These are phyloP conservation scores for Ensete glaucum DNA, from an alignment of 176 grass and related monocot genomes.

Conservation along the genomic window DNA sequence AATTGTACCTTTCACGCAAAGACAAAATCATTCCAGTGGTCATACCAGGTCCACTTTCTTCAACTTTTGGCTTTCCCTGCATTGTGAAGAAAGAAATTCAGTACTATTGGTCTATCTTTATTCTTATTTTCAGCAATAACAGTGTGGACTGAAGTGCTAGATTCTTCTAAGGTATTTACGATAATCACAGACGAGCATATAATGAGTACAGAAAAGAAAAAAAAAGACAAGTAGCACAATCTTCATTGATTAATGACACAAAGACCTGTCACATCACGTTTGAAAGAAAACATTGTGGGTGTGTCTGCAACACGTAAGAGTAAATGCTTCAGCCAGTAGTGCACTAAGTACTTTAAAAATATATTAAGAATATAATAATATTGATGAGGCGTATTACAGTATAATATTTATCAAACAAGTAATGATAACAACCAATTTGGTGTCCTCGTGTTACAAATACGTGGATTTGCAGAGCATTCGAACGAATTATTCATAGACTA, in stretches of 20 bases:
- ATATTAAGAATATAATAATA: no score
- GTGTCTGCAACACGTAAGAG: no score
- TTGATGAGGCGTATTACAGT: not conserved
- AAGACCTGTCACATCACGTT: no score
- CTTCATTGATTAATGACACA: no score
- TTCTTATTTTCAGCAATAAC: not conserved
- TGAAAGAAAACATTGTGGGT: no score
- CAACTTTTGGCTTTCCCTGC: conserved; percentile 66
- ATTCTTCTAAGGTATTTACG: not conserved
- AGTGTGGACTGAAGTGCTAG: not conserved
- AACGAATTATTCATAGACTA: no score
- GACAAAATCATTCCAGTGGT: conserved; percentile 98
- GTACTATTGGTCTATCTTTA: not conserved
- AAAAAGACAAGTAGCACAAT: not conserved
- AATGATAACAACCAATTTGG: not conserved
- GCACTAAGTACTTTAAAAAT: no score
- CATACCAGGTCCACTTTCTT: conserved; percentile 87
- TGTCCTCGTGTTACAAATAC: not conserved
- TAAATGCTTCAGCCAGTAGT: no score
- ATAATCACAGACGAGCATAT: not conserved
- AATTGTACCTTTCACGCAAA: conserved; percentile 73
- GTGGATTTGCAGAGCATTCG: no score
- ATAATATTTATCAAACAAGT: not conserved
- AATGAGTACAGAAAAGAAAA: not conserved
- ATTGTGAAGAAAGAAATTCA: conserved; percentile 11